phyloP scores from a whole-genome alignment of 192 early-diverging fungal genomes.

The Coemansia interrupta region DNA sequence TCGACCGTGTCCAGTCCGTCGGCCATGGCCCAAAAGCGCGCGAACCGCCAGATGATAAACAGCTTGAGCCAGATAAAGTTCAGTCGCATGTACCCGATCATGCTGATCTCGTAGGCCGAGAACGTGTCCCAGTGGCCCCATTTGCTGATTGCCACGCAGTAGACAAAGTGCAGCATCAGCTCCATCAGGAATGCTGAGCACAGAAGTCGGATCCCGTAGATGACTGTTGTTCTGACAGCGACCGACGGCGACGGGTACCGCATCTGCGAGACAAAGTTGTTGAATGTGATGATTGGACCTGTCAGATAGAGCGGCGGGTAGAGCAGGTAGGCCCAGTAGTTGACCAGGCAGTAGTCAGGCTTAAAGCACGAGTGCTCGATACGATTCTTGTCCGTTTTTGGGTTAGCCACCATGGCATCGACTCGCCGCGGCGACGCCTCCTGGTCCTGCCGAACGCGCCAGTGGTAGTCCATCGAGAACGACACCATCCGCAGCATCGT shows the following conservation, averaged over 20 bases:
- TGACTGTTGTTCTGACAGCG: slow-evolving; percentile 1
- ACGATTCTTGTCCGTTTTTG: slow-evolving; percentile 59
- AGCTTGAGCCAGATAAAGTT: slow-evolving; percentile 94
- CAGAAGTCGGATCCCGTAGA: slow-evolving; percentile 72
- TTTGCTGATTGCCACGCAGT: slow-evolving; percentile 89
- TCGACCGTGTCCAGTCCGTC: slow-evolving; percentile 87
- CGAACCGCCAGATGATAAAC: slow-evolving; percentile 95
- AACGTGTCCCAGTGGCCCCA: slow-evolving; percentile 80
- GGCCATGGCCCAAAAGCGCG: slow-evolving; percentile 90
- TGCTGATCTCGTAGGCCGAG: slow-evolving; percentile 72
- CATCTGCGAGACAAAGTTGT: slow-evolving; percentile 82
- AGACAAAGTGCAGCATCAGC: slow-evolving; percentile 76
- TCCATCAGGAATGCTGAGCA: slow-evolving; percentile 75
- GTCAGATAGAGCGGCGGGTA: slow-evolving; percentile 92
- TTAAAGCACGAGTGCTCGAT: slow-evolving; percentile 54
- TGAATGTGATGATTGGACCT: slow-evolving; percentile 94
- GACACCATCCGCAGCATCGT: slow-evolving; percentile 85
- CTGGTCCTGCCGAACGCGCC: slow-evolving; percentile 57
- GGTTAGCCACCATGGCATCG: slow-evolving; percentile 11
- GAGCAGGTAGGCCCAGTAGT: slow-evolving; percentile 77
- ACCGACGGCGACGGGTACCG: slow-evolving; percentile 53
- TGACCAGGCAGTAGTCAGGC: slow-evolving; percentile 71
- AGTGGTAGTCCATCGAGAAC: slow-evolving; percentile 92
- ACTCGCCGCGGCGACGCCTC: slow-evolving; percentile 13
- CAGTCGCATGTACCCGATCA: slow-evolving; percentile 87